Percentiles rank a stretch among this genome's conserved stretches.
These are phyloP conservation scores for Anthoceros angustus DNA, from an alignment of 225 moss, liverwort and hornwort genomes.

Conservation along the genomic window DNA sequence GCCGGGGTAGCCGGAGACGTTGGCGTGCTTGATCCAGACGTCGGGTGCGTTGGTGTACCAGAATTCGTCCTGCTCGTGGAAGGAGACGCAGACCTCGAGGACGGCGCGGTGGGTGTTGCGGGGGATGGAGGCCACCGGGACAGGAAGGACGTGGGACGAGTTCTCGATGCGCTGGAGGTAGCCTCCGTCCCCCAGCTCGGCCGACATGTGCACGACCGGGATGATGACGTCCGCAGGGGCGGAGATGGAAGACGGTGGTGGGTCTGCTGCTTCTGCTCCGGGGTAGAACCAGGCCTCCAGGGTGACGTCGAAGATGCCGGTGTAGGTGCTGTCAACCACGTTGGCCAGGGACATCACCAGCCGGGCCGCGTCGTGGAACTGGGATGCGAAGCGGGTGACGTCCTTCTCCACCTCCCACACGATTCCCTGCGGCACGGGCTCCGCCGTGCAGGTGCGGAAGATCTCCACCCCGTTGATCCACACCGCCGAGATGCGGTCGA, in stretches of 20 bases:
- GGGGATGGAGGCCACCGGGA: conserved; percentile 27
- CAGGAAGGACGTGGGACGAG: conserved; percentile 22
- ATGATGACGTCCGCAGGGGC: conserved; percentile 43
- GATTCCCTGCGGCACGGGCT: conserved; percentile 57
- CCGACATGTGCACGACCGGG: conserved; percentile 22
- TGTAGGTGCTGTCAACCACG: conserved; percentile 60
- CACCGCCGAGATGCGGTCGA: conserved; percentile 74
- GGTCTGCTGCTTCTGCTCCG: neutral
- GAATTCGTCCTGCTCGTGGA: conserved; percentile 69
- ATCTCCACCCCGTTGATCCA: conserved; percentile 95
- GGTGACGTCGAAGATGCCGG: conserved; percentile 77
- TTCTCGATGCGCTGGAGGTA: neutral
- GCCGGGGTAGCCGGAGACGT: conserved; percentile 38
- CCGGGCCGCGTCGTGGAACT: conserved; percentile 45
- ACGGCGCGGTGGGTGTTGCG: conserved; percentile 51
- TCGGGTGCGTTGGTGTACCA: conserved; percentile 88
- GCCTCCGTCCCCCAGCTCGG: neutral
- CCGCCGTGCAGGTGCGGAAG: conserved; percentile 81
- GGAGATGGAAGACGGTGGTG: conserved; percentile 17
- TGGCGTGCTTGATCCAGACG: conserved; percentile 55
- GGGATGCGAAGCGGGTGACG: conserved; percentile 55
- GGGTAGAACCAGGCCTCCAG: conserved; percentile 47
- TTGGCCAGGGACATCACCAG: conserved; percentile 60
- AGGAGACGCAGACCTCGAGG: conserved; percentile 73
- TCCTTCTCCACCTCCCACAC: conserved; percentile 91